Conservation (phyloP, 2,329 filamentous ascomycete genomes). For the Aspergillus tanneri region DNA sequence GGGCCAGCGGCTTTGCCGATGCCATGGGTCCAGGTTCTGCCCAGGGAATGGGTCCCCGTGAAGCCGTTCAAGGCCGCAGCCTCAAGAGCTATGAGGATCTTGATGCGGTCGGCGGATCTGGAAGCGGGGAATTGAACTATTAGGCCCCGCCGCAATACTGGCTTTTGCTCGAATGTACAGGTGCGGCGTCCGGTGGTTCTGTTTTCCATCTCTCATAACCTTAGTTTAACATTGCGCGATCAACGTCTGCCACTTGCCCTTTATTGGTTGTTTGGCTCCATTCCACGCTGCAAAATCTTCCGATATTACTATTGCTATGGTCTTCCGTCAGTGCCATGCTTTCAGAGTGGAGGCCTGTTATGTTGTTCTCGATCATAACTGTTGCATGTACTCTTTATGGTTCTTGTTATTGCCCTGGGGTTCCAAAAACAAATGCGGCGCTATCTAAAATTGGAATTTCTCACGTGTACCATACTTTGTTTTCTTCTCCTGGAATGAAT, state of each 20-base stretch:
- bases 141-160: constrained; percentile 41
- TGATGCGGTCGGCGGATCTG: constrained; percentile 75
- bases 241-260: not conserved
- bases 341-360: not conserved
- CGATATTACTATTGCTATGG: not conserved
- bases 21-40: constrained; percentile 64
- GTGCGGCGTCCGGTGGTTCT: constrained; percentile 12
- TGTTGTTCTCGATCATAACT: no score
- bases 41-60: constrained; percentile 74
- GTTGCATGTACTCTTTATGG: no score
- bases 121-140: constrained; percentile 86
- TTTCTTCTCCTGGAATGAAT: not conserved
- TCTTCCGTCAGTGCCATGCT: not conserved
- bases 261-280: not conserved
- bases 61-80: constrained; percentile 88
- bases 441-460: not conserved
- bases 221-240: not conserved
- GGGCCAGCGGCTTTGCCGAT: constrained; percentile 46
- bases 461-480: not conserved
- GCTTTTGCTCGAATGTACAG: constrained; percentile 1
- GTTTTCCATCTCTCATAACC: not conserved
- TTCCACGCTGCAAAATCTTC: not conserved
- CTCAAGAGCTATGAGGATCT: constrained; percentile 97
- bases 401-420: no score
- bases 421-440: not conserved